Base-by-base conservation (phyloP, 2,329 filamentous ascomycete species). In the Claviceps lovelessii region DNA sequence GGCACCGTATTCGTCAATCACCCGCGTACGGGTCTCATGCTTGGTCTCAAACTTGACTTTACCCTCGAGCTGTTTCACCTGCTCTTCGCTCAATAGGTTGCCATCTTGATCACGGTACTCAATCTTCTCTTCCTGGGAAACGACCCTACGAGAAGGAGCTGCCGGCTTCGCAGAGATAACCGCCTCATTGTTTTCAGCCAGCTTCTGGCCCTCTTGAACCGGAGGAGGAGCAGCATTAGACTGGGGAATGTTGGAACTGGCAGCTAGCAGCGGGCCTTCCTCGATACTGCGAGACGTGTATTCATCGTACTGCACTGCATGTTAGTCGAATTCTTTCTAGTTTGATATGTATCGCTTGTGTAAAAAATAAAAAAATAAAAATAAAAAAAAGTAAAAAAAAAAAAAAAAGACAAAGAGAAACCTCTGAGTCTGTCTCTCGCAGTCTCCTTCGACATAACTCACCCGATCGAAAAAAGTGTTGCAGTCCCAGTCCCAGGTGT, bases 401-500 rank as follows among this genome's bases (percentile, higher is more conserved):
- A 23, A 23, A 48, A 45, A 29, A n/a, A 31, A 28, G 11, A 33
- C 31, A 33, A 33, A 33, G 8, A 33, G 1, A 33, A 4, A 39
- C 17, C 19, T 8, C 2, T n/a, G 41, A 6, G 19, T 9, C n/a
- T 44, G 5, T 44, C 42, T 23, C 39, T 41, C 6, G 5, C 15
- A 29, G 9, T 15, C 3, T 11, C 17, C 7, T 41, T 41, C 15
- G 1, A 17, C 4, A 15, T 19, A 15, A 41, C 88, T 87, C 83
- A 96, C 90, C 67, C 83, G 83, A 60, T 84, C 84, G 62, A 85
- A 76, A 75, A 98, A 98, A 57, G 81, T 90, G 70, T 95, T 95
- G 79, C 93, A 98, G 70, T 98, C 93, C 80, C 91, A 98, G 68
- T 98, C 93, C 93, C 93, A 98, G 1, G 83, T 85, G 56, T 79